phyloP scores from a whole-genome alignment of 192 early-diverging fungal species.

The Helicostylum pulchrum region DNA sequence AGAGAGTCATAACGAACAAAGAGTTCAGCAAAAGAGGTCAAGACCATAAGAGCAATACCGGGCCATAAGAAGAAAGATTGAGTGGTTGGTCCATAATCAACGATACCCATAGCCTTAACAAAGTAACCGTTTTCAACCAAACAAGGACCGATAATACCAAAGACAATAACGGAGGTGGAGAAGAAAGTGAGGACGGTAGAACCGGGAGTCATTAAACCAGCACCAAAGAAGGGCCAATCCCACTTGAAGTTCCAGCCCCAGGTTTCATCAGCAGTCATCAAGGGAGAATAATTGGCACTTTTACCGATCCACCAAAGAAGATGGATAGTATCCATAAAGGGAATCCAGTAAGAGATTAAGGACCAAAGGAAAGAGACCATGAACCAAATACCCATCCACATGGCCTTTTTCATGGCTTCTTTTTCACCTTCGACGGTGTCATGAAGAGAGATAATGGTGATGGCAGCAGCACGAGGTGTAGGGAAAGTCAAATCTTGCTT shows the following conservation, averaged over 20 bases:
- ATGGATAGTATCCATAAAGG: constrained; percentile 43
- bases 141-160: constrained; percentile 58
- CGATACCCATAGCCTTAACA: constrained; percentile 30
- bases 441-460: constrained; percentile 60
- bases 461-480: constrained; percentile 61
- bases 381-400: constrained; percentile 48
- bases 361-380: constrained; percentile 41
- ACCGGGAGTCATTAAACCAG: constrained; percentile 59
- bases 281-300: constrained; percentile 30
- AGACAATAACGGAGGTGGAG: constrained; percentile 50
- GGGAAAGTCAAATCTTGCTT: constrained; percentile 69
- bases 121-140: constrained; percentile 43
- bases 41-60: constrained; percentile 64
- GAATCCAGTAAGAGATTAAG: constrained; percentile 52
- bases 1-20: constrained; percentile 44
- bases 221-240: constrained; percentile 61
- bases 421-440: constrained; percentile 40
- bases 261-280: constrained; percentile 46
- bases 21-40: constrained; percentile 61
- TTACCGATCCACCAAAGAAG: constrained; percentile 51
- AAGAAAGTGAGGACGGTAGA: constrained; percentile 54
- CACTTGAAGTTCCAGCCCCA: constrained; percentile 48
- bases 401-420: constrained; percentile 48
- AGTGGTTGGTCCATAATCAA: constrained; percentile 37
- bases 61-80: constrained; percentile 72